Percentiles rank a stretch among this genome's conserved stretches.
Conservation (phyloP, 768 basidiomycete genomes). For the Crassisporium funariophilum region DNA sequence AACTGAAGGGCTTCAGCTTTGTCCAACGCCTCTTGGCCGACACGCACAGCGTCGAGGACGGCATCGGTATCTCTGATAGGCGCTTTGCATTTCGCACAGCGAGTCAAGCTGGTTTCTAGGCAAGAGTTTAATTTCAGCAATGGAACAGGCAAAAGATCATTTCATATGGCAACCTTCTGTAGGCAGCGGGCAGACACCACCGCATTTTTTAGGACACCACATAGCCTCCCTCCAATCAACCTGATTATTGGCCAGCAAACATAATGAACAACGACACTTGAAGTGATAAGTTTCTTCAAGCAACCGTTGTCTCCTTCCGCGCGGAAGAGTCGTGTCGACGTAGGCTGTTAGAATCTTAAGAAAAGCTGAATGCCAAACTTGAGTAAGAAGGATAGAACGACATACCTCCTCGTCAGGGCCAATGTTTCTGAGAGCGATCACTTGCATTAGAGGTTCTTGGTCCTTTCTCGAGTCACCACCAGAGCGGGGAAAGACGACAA, state of each 20-base stretch:
- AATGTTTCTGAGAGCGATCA: conserved; percentile 73
- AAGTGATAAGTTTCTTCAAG: conserved; percentile 81
- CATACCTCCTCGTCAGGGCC: conserved; percentile 68
- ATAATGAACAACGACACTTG: conserved; percentile 67
- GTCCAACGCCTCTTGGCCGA: conserved; percentile 75
- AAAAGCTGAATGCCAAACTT: not conserved
- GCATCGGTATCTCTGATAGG: conserved; percentile 50
- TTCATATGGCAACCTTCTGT: conserved; percentile 49
- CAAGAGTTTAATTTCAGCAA: not conserved
- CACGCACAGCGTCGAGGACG: conserved; percentile 61
- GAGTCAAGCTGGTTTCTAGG: conserved; percentile 48
- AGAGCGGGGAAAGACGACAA: conserved; percentile 83
- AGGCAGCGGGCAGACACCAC: conserved; percentile 62
- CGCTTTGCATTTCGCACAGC: conserved; percentile 59
- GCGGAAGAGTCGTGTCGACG: conserved; percentile 80
- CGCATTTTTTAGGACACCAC: conserved; percentile 69
- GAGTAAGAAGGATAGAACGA: not conserved
- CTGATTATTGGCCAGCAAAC: conserved; percentile 27
- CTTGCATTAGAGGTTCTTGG: conserved; percentile 66
- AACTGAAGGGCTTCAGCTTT: conserved; percentile 69
- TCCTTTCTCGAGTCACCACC: conserved; percentile 28
- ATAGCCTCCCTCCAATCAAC: conserved; percentile 72
- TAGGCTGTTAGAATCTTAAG: conserved; percentile 79
- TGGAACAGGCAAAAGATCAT: not conserved
- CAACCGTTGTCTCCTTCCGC: conserved; percentile 49